Conservation (phyloP, 2,329 filamentous ascomycete species). For the Leptographium lundbergii region DNA sequence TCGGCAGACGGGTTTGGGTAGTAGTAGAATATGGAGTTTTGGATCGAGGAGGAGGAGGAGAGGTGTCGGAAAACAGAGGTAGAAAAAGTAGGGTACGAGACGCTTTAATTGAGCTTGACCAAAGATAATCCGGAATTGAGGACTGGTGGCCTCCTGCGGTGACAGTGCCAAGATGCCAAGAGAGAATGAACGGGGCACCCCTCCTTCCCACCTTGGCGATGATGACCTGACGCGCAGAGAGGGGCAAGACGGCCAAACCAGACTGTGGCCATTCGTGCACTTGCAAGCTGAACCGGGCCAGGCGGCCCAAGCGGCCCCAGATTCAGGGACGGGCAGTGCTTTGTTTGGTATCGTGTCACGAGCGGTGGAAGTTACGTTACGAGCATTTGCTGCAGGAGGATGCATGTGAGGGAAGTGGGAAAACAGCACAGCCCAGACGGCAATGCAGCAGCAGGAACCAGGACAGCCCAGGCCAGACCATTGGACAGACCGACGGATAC, state of each 20-base stretch:
- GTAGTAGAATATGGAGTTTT: no score
- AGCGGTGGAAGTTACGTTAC: background rate
- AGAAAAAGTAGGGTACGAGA: background rate
- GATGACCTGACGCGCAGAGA: background rate
- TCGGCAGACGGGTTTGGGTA: background rate
- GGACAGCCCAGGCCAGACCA: no score
- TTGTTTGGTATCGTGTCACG: conserved; percentile 9
- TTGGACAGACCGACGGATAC: no score
- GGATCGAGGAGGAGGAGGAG: background rate
- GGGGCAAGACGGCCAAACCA: background rate
- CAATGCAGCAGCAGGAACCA: no score
- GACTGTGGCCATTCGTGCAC: background rate
- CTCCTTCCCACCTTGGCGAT: conserved; percentile 9
- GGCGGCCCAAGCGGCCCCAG: background rate
- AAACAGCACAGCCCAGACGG: background rate
- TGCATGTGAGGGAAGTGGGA: background rate
- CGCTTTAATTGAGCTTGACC: background rate
- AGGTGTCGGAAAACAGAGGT: background rate
- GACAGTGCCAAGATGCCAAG: conserved; percentile 12
- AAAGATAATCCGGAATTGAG: background rate
- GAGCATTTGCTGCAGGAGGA: background rate
- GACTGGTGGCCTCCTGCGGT: conserved; percentile 1
- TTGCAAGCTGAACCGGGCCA: background rate
- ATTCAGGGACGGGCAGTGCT: background rate
- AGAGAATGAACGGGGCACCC: conserved; percentile 7